Percentiles rank a stretch among this genome's conserved stretches.
Conservation (phyloP, 2,329 filamentous ascomycete species). For the Penicillium aurantiogriseum region DNA sequence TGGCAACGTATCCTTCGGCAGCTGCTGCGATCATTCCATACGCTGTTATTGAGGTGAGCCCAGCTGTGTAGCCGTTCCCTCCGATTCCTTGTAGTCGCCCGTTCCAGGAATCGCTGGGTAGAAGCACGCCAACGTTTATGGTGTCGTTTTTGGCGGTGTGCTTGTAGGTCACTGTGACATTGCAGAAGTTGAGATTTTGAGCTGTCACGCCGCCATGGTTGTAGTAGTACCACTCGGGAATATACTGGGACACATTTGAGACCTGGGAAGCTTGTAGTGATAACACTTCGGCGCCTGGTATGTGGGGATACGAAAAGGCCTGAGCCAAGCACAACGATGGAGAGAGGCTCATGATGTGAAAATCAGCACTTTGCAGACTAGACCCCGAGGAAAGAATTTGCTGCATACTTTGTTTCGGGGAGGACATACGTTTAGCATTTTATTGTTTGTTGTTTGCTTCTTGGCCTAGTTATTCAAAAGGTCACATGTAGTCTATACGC, state of each 20-base stretch:
- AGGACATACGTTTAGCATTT: not conserved
- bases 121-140: slow-evolving; percentile 19
- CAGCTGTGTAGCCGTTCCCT: slow-evolving; percentile 1
- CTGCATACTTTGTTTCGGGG: not conserved
- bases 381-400: not conserved
- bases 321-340: not conserved
- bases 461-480: too few relatives aligned
- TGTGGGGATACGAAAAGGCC: not conserved
- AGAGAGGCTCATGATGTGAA: not conserved
- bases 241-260: not conserved
- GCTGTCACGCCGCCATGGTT: not conserved
- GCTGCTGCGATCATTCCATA: too few relatives aligned
- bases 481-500: not conserved
- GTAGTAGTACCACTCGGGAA: not conserved
- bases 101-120: slow-evolving; percentile 14
- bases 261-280: not conserved
- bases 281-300: not conserved
- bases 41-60: not conserved
- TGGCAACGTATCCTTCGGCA: too few relatives aligned
- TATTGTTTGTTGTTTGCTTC: too few relatives aligned
- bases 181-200: slow-evolving; percentile 30
- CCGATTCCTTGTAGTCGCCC: not conserved
- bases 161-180: slow-evolving; percentile 21
- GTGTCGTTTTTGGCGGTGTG: slow-evolving; percentile 21
- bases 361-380: not conserved